Conservation (phyloP, 192 early-diverging fungal species). For the Dimargaris cristalligena region DNA sequence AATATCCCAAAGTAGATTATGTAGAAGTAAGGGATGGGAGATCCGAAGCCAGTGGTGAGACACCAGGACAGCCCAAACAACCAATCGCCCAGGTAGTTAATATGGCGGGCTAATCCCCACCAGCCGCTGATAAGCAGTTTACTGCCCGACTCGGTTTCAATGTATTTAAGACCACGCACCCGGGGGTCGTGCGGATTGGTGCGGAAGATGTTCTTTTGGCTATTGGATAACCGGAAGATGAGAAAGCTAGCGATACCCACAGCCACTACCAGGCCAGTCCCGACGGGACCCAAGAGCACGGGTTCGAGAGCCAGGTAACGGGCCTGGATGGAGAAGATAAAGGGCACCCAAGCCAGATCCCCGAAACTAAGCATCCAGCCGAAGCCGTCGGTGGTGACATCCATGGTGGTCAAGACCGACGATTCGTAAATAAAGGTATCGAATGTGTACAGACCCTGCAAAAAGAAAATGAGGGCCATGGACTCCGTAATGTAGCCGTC, state of each 20-base stretch:
- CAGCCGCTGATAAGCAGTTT: constrained; percentile 71
- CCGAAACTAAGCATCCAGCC: constrained; percentile 76
- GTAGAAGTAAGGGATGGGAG: constrained; percentile 86
- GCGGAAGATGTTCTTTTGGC: constrained; percentile 81
- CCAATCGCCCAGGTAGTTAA: constrained; percentile 96
- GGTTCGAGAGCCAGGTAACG: constrained; percentile 67
- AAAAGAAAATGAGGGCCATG: constrained; percentile 56
- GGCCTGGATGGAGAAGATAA: constrained; percentile 79
- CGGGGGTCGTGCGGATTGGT: constrained; percentile 39
- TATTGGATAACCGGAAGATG: constrained; percentile 81
- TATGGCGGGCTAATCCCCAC: constrained; percentile 89
- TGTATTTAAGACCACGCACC: constrained; percentile 61
- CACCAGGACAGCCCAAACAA: constrained; percentile 81
- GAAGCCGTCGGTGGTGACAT: constrained; percentile 95
- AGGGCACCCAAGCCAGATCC: constrained; percentile 77
- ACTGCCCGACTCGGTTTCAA: constrained; percentile 67
- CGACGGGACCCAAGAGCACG: constrained; percentile 29
- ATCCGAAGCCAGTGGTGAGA: constrained; percentile 63
- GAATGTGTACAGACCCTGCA: constrained; percentile 70
- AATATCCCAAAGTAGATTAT: constrained; percentile 80
- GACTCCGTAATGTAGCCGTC: constrained; percentile 48
- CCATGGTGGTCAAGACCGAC: constrained; percentile 90
- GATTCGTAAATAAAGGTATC: constrained; percentile 53
- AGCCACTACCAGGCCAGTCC: constrained; percentile 29
- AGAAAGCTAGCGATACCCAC: constrained; percentile 52